Evolutionary conservation across 768 basidiomycete genomes (phyloP).

Genomic region (Sporobolomyces pararoseus): DNA sequence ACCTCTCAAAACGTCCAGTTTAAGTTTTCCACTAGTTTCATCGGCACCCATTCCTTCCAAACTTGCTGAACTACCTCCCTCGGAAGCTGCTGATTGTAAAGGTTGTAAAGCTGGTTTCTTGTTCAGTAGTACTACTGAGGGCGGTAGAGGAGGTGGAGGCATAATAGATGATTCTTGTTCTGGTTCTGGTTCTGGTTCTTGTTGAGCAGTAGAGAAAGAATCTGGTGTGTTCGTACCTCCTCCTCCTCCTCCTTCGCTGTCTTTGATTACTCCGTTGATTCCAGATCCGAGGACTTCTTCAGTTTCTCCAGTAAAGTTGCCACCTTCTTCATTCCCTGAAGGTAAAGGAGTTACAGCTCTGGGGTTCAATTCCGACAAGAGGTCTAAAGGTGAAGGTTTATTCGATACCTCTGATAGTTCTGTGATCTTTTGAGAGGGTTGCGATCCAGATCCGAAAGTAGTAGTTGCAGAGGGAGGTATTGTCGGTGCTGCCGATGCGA

Average conservation of each 20-base stretch:
- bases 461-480: not conserved
- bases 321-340: not conserved
- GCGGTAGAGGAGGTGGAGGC: not conserved
- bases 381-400: conserved; percentile 6
- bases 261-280: no score
- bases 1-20: conserved; percentile 31
- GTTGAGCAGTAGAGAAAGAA: not conserved
- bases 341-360: conserved; percentile 30
- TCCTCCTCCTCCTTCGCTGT: not conserved
- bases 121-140: not conserved
- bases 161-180: no score
- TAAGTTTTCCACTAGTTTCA: conserved; percentile 23
- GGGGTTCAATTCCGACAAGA: not conserved
- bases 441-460: not conserved
- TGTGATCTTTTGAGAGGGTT: no score
- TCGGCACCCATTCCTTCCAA: conserved; percentile 11
- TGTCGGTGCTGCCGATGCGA: no score
- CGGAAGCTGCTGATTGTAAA: not conserved
- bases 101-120: not conserved
- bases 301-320: not conserved
- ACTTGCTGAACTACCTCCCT: not conserved
- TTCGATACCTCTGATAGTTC: not conserved
- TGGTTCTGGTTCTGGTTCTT: no score
- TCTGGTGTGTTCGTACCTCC: not conserved
- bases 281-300: no score